These are phyloP conservation scores for Gracilariopsis chorda DNA, from an alignment of 23 red algal genomes.

Conservation along the genomic window DNA sequence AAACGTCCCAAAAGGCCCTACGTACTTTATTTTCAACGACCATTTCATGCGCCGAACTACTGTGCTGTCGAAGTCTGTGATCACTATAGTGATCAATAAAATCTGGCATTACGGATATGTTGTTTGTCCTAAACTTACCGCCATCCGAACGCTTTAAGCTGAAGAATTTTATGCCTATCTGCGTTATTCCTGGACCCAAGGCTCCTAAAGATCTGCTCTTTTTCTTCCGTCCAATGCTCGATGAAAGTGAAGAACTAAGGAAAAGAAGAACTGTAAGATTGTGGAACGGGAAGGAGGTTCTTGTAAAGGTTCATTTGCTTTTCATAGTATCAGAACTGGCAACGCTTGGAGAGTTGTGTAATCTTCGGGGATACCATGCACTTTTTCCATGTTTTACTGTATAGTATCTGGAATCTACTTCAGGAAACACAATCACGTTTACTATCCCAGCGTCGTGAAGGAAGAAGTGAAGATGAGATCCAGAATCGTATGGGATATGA, in stretches of 20 bases:
- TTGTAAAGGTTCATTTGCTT: not conserved
- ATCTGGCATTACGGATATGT: no score
- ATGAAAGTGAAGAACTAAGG: not conserved
- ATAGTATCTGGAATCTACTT: not conserved
- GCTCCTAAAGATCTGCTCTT: not conserved
- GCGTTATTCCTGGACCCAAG: not conserved
- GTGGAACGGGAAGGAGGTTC: not conserved
- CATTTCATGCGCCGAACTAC: no score
- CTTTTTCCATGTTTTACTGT: not conserved
- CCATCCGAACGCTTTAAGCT: not conserved
- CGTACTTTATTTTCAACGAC: no score
- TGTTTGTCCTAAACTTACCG: not conserved
- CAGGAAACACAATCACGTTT: not conserved
- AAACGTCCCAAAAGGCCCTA: no score
- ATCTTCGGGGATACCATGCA: not conserved
- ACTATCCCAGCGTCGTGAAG: not conserved
- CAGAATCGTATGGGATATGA: not conserved
- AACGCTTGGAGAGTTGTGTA: not conserved
- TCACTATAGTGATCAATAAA: no score
- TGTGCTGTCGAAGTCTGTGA: no score
- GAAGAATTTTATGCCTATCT: not conserved
- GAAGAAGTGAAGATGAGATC: not conserved
- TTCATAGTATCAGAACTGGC: not conserved
- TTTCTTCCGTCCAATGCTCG: not conserved
- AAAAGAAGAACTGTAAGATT: not conserved